Percentiles rank a stretch among this genome's conserved stretches.
Evolutionary conservation across 306 rosid species (phyloP).

Genomic region (Sophora flavescens): DNA sequence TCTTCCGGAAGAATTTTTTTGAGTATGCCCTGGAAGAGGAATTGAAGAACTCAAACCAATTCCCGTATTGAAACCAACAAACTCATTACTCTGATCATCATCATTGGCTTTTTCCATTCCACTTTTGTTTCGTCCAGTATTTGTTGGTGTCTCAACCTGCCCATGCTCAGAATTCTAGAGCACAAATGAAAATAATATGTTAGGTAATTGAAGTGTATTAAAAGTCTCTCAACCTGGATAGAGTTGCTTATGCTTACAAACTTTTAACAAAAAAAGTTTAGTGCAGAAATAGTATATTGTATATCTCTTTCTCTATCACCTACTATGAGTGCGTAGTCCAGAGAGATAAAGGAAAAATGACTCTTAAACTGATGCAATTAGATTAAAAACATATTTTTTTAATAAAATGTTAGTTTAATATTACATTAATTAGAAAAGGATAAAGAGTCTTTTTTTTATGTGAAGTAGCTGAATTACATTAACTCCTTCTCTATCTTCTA

Average conservation of each 20-base stretch:
- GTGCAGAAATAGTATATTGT: not conserved
- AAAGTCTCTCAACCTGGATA: not conserved
- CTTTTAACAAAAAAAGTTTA: not conserved
- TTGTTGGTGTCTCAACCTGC: slow-evolving; percentile 45
- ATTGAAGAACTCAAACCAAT: slow-evolving; percentile 57
- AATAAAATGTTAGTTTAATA: not conserved
- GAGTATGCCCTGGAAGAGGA: slow-evolving; percentile 48
- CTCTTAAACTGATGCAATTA: not conserved
- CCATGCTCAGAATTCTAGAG: slow-evolving; percentile 47
- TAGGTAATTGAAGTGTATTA: not conserved
- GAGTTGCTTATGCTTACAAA: slow-evolving; percentile 16
- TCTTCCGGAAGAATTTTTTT: slow-evolving; percentile 41
- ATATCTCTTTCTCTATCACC: not conserved
- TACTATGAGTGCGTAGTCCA: not conserved
- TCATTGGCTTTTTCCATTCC: slow-evolving; percentile 41
- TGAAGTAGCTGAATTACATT: too few species aligned
- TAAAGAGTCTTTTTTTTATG: too few species aligned
- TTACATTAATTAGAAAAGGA: not conserved
- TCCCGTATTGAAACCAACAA: slow-evolving; percentile 33
- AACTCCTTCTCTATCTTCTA: too few species aligned
- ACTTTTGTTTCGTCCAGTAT: slow-evolving; percentile 32
- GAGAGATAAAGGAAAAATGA: slow-evolving; percentile 1
- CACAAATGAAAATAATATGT: not conserved
- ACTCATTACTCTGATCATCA: slow-evolving; percentile 38
- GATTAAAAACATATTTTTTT: not conserved